These are phyloP conservation scores for Extremus antarcticus DNA, from an alignment of 495 filamentous ascomycete species.

Conservation along the genomic window DNA sequence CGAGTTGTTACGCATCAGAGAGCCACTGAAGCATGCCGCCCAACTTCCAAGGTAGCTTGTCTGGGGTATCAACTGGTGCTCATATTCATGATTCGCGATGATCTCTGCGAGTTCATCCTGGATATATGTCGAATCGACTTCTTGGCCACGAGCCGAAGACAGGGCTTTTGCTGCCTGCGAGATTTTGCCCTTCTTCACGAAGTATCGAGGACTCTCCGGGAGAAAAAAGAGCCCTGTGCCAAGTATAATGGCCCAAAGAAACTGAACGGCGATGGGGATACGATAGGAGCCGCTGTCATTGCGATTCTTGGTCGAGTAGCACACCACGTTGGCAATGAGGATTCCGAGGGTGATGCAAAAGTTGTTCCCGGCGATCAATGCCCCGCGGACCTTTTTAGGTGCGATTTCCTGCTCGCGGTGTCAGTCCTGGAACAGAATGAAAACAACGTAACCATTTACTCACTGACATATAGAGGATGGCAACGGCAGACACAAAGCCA, in stretches of 20 bases:
- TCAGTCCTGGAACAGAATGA: too few species aligned
- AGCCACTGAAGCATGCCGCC: constrained; percentile 52
- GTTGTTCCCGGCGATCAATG: constrained; percentile 33
- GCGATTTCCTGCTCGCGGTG: constrained; percentile 32
- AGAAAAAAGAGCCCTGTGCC: constrained; percentile 4
- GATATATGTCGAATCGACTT: constrained; percentile 51
- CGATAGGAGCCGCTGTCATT: constrained; percentile 32
- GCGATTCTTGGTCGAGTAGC: constrained; percentile 28
- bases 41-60: constrained; percentile 52
- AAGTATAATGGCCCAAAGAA: constrained; percentile 32
- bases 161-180: constrained; percentile 50
- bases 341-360: constrained; percentile 35
- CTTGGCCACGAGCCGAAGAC: constrained; percentile 39
- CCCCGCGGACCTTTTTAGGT: constrained; percentile 35
- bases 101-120: constrained; percentile 61
- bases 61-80: constrained; percentile 30
- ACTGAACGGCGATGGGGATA: constrained; percentile 34
- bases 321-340: constrained; percentile 32
- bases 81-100: constrained; percentile 54
- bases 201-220: constrained; percentile 7
- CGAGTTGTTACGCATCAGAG: constrained; percentile 30
- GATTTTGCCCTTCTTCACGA: constrained; percentile 40
- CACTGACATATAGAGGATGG: constrained; percentile 50
- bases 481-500: constrained; percentile 32
- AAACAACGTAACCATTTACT: too few species aligned